These are phyloP conservation scores for Parascedosporium putredinis DNA, from an alignment of 2,329 filamentous ascomycete species.

Conservation along the genomic window DNA sequence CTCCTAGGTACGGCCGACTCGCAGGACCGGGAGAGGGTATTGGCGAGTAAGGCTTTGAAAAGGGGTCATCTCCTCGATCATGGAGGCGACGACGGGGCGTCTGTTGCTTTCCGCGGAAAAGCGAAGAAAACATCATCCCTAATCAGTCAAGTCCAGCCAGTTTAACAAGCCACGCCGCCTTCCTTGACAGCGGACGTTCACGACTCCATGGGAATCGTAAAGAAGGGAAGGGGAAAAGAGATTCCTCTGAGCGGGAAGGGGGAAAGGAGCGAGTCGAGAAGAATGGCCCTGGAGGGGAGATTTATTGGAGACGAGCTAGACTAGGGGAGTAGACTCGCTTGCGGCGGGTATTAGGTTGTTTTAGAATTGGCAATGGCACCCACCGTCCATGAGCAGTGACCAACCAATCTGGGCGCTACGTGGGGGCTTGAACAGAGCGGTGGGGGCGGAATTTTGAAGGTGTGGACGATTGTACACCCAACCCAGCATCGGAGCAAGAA, in stretches of 20 bases:
- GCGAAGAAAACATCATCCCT: conserved; percentile 9
- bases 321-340: conserved; percentile 1
- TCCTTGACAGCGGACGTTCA: conserved; percentile 3
- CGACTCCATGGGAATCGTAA: conserved; percentile 6
- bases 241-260: conserved; percentile 17
- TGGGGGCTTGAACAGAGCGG: not conserved
- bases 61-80: conserved; percentile 1
- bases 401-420: too few relatives aligned
- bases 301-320: conserved; percentile 4
- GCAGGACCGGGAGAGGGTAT: conserved; percentile 6
- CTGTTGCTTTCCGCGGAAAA: conserved; percentile 6
- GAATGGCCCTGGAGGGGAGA: not conserved
- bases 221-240: not conserved
- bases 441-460: too few relatives aligned
- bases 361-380: too few relatives aligned
- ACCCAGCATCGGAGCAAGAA: too few relatives aligned
- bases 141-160: too few relatives aligned
- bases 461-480: not conserved
- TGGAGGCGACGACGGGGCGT: conserved; percentile 5
- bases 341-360: too few relatives aligned
- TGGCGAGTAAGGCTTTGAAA: not conserved
- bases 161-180: conserved; percentile 3
- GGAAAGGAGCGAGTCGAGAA: conserved; percentile 11
- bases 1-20: conserved; percentile 14
- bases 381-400: too few relatives aligned